A percentile compares a stretch with the other conserved stretches of the same genome.
These are phyloP conservation scores for Pseudopithomyces maydicus DNA, from an alignment of 2,329 filamentous ascomycete genomes.

Conservation along the genomic window DNA sequence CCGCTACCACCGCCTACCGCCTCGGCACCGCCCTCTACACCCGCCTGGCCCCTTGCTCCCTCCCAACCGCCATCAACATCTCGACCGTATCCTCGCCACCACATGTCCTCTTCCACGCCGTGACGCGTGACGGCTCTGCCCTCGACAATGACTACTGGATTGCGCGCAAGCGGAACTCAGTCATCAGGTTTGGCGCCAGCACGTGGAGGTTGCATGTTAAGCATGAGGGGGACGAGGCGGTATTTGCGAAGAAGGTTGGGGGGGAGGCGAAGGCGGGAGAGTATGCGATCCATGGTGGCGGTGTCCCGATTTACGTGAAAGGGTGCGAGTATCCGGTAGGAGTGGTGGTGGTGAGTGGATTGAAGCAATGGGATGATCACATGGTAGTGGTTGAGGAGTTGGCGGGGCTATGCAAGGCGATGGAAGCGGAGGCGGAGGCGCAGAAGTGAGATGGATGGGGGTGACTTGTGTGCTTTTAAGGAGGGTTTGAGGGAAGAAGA, in stretches of 20 bases:
- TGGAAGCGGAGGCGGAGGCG: background rate
- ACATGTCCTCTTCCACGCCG: slow-evolving; percentile 70
- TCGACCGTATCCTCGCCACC: slow-evolving; percentile 55
- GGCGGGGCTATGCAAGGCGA: slow-evolving; percentile 1
- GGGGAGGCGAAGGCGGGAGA: slow-evolving; percentile 51
- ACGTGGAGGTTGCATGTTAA: slow-evolving; percentile 75
- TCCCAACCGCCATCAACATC: slow-evolving; percentile 67
- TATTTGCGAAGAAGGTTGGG: slow-evolving; percentile 69
- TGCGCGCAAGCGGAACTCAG: slow-evolving; percentile 72
- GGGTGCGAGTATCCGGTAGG: slow-evolving; percentile 76
- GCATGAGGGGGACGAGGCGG: slow-evolving; percentile 67
- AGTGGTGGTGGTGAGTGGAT: slow-evolving; percentile 75
- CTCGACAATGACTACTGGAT: slow-evolving; percentile 72
- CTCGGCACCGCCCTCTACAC: slow-evolving; percentile 67
- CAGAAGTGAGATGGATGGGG: background rate
- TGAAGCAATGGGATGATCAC: slow-evolving; percentile 81
- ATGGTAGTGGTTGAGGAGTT: slow-evolving; percentile 68
- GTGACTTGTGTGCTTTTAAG: background rate
- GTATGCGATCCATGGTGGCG: slow-evolving; percentile 81
- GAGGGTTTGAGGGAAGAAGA: background rate
- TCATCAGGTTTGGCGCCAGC: slow-evolving; percentile 69
- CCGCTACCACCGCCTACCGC: slow-evolving; percentile 63
- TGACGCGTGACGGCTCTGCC: slow-evolving; percentile 67
- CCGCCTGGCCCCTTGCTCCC: slow-evolving; percentile 58
- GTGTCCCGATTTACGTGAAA: slow-evolving; percentile 69